phyloP scores from a whole-genome alignment of 2,329 filamentous ascomycete species.

The Cordyceps farinosa region DNA sequence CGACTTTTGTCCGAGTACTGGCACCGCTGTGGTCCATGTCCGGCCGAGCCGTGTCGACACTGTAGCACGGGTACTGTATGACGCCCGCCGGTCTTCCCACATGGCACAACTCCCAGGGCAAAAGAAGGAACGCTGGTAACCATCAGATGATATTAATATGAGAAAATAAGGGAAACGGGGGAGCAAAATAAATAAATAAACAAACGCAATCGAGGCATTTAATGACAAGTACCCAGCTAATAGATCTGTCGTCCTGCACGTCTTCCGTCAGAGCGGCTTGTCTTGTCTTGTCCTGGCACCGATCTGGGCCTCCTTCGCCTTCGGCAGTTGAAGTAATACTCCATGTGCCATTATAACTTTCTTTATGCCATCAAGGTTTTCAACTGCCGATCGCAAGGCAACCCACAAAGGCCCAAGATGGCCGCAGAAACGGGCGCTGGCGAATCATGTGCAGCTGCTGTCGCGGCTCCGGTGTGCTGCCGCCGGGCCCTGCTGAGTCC shows the following conservation, averaged over 20 bases:
- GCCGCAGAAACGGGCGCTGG: background rate
- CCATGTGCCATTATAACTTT: background rate
- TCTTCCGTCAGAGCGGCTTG: no score
- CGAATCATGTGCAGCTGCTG: background rate
- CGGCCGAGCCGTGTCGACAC: background rate
- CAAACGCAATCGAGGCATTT: no score
- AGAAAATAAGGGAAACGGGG: no score
- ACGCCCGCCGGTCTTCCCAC: background rate
- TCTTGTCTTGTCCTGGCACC: no score
- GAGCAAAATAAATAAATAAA: no score
- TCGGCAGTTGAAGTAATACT: background rate
- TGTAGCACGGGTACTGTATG: background rate
- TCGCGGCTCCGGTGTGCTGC: background rate
- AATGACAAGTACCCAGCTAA: no score
- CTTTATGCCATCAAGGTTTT: background rate
- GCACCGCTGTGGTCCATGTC: background rate
- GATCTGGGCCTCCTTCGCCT: no score
- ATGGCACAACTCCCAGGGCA: background rate
- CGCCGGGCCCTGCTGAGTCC: background rate
- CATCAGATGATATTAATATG: no score
- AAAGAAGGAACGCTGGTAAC: background rate
- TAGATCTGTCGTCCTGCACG: no score
- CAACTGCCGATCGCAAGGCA: background rate
- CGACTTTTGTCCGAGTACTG: constrained; percentile 13
- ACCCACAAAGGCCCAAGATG: background rate